Base-by-base conservation (phyloP, 1,284 basidiomycete genomes). In the Cryptococcus hybrid region DNA sequence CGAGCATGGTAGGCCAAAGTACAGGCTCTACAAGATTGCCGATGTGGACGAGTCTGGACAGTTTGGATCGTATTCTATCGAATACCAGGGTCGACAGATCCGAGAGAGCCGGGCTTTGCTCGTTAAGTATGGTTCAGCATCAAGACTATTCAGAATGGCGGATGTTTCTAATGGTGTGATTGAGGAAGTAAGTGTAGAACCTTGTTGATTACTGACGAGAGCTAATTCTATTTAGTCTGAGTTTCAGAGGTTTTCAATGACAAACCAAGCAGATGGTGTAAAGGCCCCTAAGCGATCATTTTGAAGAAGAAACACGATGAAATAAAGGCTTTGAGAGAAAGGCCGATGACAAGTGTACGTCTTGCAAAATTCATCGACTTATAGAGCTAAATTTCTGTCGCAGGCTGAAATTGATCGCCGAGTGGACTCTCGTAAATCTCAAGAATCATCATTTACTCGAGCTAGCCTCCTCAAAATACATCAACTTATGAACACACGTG, bases 21-120 rank as follows among this genome's bases (percentile, higher is more conserved):
- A 96, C 76, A 85, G 92, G 48, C 82, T 92, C 54, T 92, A 91
- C 71, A 85, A 90, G 74, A 82, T 96, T 43, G 72, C 76, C 18
- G 62, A 62, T 15, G 44, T 69, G n/a, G 66, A 69, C 48, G 52
- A 56, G 7, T 47, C 59, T 24, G 47, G 43, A 5, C 54, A 51
- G 35, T 63, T 65, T 53, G 69, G 69, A 65, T 82, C 85, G 2
- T 96, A 96, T 78, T 85, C 85, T 59, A 78, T 96, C 54, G 87
- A 92, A 60, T 80, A 83, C 42, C 82, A 84, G 56, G 80, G 70
- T 11, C 56, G 67, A 18, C 59, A 64, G 5, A 57, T 77, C 24
- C 36, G 75, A 18, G 82, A 86, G 51, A 84, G 88, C 60, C 82
- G 87, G 61, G 79, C 80, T 0, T 78, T 93, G 7, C 82, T 88